Evolutionary conservation across 768 basidiomycete species (phyloP).

Genomic region (Boletellus sp.): DNA sequence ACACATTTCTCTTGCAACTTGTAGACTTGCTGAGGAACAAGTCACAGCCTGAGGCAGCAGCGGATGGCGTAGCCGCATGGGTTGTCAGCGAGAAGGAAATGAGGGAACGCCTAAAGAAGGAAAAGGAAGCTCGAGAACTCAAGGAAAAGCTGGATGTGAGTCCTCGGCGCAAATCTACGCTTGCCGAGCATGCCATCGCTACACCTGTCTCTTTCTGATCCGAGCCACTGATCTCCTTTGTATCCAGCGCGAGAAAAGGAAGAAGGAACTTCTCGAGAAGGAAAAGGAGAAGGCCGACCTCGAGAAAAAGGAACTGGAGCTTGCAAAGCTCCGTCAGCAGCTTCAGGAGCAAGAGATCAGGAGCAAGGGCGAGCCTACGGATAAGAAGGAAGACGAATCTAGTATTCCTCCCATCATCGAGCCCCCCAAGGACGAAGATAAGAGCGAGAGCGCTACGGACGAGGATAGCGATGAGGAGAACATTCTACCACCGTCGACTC

Average conservation of each 20-base stretch:
- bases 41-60: constrained; percentile 73
- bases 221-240: constrained; percentile 6
- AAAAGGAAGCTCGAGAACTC: constrained; percentile 67
- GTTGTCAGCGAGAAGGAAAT: constrained; percentile 72
- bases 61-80: constrained; percentile 65
- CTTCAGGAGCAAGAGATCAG: constrained; percentile 53
- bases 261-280: constrained; percentile 42
- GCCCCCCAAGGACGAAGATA: constrained; percentile 26
- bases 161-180: constrained; percentile 20
- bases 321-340: constrained; percentile 49
- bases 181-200: constrained; percentile 18
- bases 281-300: constrained; percentile 58
- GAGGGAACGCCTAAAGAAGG: constrained; percentile 65
- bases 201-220: constrained; percentile 1
- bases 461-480: constrained; percentile 44
- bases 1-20: constrained; percentile 10
- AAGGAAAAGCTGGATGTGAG: constrained; percentile 66
- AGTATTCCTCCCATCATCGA: constrained; percentile 3
- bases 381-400: constrained; percentile 41
- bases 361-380: constrained; percentile 40
- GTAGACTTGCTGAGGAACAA: constrained; percentile 82
- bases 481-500: constrained; percentile 30
- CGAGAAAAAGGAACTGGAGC: constrained; percentile 62
- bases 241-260: constrained; percentile 42
- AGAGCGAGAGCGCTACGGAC: constrained; percentile 33